phyloP scores from a whole-genome alignment of 441 rosid species.

The Sinapis alba region DNA sequence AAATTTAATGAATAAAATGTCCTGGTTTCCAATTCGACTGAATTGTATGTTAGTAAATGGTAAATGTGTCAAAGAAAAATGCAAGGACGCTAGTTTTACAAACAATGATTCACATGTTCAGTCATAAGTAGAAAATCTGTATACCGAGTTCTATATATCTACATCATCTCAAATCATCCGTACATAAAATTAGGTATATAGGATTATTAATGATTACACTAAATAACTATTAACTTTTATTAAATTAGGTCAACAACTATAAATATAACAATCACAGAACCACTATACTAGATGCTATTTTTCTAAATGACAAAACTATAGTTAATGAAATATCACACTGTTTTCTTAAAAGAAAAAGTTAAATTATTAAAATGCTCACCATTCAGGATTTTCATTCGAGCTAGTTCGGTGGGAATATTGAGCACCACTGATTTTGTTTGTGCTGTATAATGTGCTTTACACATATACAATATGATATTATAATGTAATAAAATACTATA shows the following conservation, averaged over 20 bases:
- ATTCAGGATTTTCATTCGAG: neutral
- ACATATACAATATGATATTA: constrained; percentile 19
- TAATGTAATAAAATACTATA: constrained; percentile 17
- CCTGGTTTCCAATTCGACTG: neutral
- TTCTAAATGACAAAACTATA: neutral
- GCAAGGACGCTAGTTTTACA: constrained; percentile 7
- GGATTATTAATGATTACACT: neutral
- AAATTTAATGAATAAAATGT: too few relatives aligned
- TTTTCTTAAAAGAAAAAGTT: neutral
- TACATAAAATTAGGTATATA: constrained; percentile 24
- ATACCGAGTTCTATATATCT: neutral
- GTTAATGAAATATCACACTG: neutral
- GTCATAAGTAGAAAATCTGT: neutral
- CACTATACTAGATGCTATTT: neutral
- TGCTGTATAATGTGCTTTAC: constrained; percentile 40
- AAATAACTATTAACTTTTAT: constrained; percentile 1
- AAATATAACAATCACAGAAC: neutral
- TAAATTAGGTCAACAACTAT: neutral
- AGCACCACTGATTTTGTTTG: constrained; percentile 11
- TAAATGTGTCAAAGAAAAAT: neutral
- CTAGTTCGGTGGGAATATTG: neutral
- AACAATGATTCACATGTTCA: constrained; percentile 5
- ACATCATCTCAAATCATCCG: constrained; percentile 11
- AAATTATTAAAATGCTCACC: neutral
- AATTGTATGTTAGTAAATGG: neutral